phyloP scores from a whole-genome alignment of 768 basidiomycete genomes.

The Hemileccinum rubropunctum region DNA sequence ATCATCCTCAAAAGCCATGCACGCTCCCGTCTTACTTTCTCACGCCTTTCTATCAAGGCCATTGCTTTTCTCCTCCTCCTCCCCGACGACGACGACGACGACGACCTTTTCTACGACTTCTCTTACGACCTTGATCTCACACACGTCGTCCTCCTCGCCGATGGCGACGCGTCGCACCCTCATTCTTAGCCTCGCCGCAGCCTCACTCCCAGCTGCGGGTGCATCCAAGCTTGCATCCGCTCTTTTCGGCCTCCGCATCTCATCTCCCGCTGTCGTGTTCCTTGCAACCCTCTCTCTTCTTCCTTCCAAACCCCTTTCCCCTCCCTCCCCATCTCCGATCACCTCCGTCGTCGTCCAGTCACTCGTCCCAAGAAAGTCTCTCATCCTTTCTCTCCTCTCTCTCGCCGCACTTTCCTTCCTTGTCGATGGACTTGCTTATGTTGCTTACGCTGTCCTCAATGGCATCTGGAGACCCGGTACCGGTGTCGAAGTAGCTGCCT shows the following conservation, averaged over 20 bases:
- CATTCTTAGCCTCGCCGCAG: conserved; percentile 19
- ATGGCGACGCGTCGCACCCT: conserved; percentile 28
- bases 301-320: conserved; percentile 43
- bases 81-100: conserved; percentile 30
- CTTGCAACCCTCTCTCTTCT: conserved; percentile 61
- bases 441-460: conserved; percentile 59
- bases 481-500: conserved; percentile 64
- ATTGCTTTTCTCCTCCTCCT: conserved; percentile 22
- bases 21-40: conserved; percentile 23
- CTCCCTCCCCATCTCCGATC: conserved; percentile 55
- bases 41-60: conserved; percentile 28
- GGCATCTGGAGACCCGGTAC: conserved; percentile 62
- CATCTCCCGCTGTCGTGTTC: conserved; percentile 67
- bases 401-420: conserved; percentile 72
- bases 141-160: neutral
- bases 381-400: conserved; percentile 71
- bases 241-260: conserved; percentile 56
- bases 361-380: conserved; percentile 67
- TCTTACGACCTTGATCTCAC: conserved; percentile 1
- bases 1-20: conserved; percentile 31
- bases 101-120: conserved; percentile 8
- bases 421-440: conserved; percentile 72
- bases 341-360: conserved; percentile 74
- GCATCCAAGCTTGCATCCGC: conserved; percentile 30
- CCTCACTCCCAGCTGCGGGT: conserved; percentile 23